phyloP scores from a whole-genome alignment of 202 grass and related monocot species.

The Elaeis oleifera region DNA sequence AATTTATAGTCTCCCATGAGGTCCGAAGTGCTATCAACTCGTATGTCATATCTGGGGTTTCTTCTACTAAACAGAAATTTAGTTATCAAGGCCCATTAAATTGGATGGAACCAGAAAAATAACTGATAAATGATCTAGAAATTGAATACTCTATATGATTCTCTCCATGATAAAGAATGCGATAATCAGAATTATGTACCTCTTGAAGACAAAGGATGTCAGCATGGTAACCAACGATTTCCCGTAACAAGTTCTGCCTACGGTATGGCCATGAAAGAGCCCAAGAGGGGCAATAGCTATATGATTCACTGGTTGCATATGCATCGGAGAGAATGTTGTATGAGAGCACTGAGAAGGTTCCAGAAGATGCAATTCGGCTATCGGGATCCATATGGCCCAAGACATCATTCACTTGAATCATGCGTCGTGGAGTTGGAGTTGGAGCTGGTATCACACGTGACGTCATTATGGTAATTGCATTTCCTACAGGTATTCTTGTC shows the following conservation, averaged over 20 bases:
- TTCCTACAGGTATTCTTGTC: slow-evolving; percentile 43
- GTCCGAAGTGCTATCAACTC: too few species aligned
- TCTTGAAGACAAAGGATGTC: slow-evolving; percentile 99
- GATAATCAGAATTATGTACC: slow-evolving; percentile 30
- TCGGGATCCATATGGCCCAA: slow-evolving; percentile 61
- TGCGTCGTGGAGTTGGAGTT: slow-evolving; percentile 79
- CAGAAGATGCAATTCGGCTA: slow-evolving; percentile 48
- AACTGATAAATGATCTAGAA: too few species aligned
- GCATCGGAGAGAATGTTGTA: slow-evolving; percentile 97
- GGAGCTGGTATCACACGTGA: slow-evolving; percentile 95
- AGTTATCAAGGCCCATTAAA: not conserved
- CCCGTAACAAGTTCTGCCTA: slow-evolving; percentile 90
- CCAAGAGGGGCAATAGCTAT: slow-evolving; percentile 97
- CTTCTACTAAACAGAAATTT: not conserved
- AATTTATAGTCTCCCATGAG: too few species aligned
- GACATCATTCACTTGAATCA: slow-evolving; percentile 78
- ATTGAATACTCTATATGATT: too few species aligned
- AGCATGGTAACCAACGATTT: slow-evolving; percentile 94
- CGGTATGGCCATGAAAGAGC: slow-evolving; percentile 93
- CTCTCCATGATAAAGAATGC: too few species aligned
- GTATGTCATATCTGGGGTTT: not conserved
- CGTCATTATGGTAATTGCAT: slow-evolving; percentile 68
- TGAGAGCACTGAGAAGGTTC: slow-evolving; percentile 82
- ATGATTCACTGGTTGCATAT: slow-evolving; percentile 74
- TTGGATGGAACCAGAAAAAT: too few species aligned